A percentile compares a stretch with the other conserved stretches of the same genome.
Conservation (phyloP, 768 basidiomycete genomes). For the Polyporus arcularius region DNA sequence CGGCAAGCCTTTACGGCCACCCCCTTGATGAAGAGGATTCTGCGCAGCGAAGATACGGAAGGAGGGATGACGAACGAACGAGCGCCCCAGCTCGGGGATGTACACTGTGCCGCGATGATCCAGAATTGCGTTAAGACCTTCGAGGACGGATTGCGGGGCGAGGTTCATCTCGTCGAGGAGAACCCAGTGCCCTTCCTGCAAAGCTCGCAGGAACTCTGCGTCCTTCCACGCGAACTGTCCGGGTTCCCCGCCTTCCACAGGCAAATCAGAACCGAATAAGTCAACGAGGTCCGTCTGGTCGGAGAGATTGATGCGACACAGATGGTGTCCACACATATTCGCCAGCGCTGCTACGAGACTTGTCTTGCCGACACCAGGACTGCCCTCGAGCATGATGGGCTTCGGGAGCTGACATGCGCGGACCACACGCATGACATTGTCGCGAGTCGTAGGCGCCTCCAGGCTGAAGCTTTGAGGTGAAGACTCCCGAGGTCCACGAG, state of each 20-base stretch:
- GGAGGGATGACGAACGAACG: slow-evolving; percentile 85
- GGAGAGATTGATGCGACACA: slow-evolving; percentile 95
- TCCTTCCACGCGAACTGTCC: slow-evolving; percentile 98
- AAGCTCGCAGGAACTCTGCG: slow-evolving; percentile 89
- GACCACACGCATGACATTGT: slow-evolving; percentile 86
- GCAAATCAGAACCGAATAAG: slow-evolving; percentile 94
- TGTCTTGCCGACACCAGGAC: slow-evolving; percentile 98
- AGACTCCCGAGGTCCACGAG: slow-evolving; percentile 50
- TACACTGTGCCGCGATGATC: slow-evolving; percentile 96
- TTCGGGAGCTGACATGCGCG: slow-evolving; percentile 89
- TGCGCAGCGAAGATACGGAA: slow-evolving; percentile 98
- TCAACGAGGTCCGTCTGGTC: slow-evolving; percentile 98
- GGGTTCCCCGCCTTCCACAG: slow-evolving; percentile 85
- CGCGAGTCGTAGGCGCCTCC: slow-evolving; percentile 82
- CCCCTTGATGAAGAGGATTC: slow-evolving; percentile 94
- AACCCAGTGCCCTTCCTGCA: slow-evolving; percentile 98
- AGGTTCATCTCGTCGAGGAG: slow-evolving; percentile 99
- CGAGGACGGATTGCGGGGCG: slow-evolving; percentile 93
- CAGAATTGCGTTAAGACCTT: slow-evolving; percentile 93
- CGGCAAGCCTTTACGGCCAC: slow-evolving; percentile 95
- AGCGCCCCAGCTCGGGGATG: slow-evolving; percentile 90
- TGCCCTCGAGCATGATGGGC: slow-evolving; percentile 94
- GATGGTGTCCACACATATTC: slow-evolving; percentile 68
- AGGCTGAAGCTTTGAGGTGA: slow-evolving; percentile 65
- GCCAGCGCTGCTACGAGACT: slow-evolving; percentile 89